Evolutionary conservation across 768 basidiomycete species (phyloP).

Genomic region (Termitomyces heimii): DNA sequence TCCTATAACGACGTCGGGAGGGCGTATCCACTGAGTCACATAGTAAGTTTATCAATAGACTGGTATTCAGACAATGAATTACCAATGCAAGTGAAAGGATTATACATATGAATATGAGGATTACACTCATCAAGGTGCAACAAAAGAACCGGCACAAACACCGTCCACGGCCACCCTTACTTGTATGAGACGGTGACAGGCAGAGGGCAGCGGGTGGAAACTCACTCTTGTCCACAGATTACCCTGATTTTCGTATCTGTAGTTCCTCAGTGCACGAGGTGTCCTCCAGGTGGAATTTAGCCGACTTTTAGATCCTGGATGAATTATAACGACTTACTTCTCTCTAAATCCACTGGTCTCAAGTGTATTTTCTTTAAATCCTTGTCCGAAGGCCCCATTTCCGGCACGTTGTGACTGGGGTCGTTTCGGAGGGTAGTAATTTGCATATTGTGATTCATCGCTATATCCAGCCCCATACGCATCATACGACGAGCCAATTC

Average conservation of each 20-base stretch:
- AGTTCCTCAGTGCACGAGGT: slow-evolving; percentile 39
- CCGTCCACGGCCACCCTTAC: slow-evolving; percentile 52
- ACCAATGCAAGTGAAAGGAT: slow-evolving; percentile 65
- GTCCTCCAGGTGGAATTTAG: slow-evolving; percentile 19
- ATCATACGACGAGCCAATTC: slow-evolving; percentile 23
- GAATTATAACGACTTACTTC: slow-evolving; percentile 8
- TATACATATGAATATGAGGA: slow-evolving; percentile 64
- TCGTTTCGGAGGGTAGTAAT: slow-evolving; percentile 22
- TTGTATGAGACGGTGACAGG: not conserved
- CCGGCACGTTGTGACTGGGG: slow-evolving; percentile 14
- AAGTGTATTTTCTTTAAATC: slow-evolving; percentile 6
- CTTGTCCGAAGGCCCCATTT: slow-evolving; percentile 6
- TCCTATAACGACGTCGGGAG: slow-evolving; percentile 62
- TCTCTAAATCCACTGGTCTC: slow-evolving; percentile 3
- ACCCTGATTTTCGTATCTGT: slow-evolving; percentile 53
- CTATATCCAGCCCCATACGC: slow-evolving; percentile 28
- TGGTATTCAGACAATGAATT: slow-evolving; percentile 16
- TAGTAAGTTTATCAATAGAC: not conserved
- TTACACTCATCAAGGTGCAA: slow-evolving; percentile 60
- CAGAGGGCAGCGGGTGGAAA: not conserved
- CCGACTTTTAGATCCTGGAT: not conserved
- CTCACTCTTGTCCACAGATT: slow-evolving; percentile 64
- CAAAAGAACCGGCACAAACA: slow-evolving; percentile 70
- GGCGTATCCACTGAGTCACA: slow-evolving; percentile 61
- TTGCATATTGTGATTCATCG: slow-evolving; percentile 28